Base-by-base conservation (phyloP, 2,329 filamentous ascomycete species). In the Simplicillium sp. region DNA sequence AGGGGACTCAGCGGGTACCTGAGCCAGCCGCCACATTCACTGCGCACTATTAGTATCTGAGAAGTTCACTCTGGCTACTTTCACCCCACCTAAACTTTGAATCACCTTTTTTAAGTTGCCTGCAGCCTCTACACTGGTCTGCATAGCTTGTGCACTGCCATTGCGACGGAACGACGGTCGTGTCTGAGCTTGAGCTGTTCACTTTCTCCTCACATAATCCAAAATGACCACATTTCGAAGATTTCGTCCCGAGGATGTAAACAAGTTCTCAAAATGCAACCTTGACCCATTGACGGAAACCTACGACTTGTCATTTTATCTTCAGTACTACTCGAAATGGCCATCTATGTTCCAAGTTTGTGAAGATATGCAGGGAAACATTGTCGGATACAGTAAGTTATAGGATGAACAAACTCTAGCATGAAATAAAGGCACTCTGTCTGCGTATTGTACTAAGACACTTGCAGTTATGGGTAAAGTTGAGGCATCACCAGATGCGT, bases 211-310 rank as follows among this genome's bases (percentile, higher is more conserved):
- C 20, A 25, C 9, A 25, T 25, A 25, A 6, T 25, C 20, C 20
- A 25, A 25, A 25, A 94, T 94, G 87, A 82, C 84, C 41, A 85
- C 84, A 41, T 85, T 97, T 56, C 83, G 89, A 39, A 80, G 85
- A 51, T 95, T 97, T 70, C 77, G 77, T 46, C 83, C 87, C 3
- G 74, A 77, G 50, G 92, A 98, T 61, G 73, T 97, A 46, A 80
- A 95, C 64, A 83, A 82, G 50, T 83, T 97, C 63, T 94, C 94
- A 51, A 82, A 88, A 49, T 95, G 89, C 65, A 98, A 98, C 59
- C 81, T 98, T 46, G 92, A 98, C 58, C 87, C 87, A 33, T 73
- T 96, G 46, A 97, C 92, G n/a, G 92, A 98, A 67, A 97, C 94
- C 42, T 98, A 97, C 68, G 88, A 94, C 60, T 76, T 95, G 49